Evolutionary conservation across 495 filamentous ascomycete genomes (phyloP), one percentile per base, ranked within the genome.

Genomic region (Daldinia childiae): DNA sequence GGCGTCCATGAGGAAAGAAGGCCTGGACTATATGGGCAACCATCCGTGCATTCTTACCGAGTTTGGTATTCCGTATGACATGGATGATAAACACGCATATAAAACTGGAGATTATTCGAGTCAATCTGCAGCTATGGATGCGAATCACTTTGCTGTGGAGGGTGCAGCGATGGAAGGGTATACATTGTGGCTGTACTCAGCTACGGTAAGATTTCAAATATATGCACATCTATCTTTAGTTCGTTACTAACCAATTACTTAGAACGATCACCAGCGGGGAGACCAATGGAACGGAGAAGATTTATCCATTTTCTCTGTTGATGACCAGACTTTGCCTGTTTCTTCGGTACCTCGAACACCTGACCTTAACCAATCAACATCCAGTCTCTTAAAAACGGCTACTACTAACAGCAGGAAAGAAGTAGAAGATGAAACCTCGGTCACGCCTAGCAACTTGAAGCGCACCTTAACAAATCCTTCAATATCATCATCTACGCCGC

Each of bases 221-320:
- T 51, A 65, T 34, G 6, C 24, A 11, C 12, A 12, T 21, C 0
- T 36, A 26, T 0, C 5, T 12, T 63, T 34, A 11, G 8, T 38
- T 54, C 12, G 1, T 26, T 54, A 52, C 72, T 70, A 55, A 77
- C 43, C 4, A 9, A 32, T 3, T 54, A 41, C 54, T 6, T 45
- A 92, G 85, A 99, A 98, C 77, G 90, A 90, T 61, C 95, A 99
- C 72, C 84, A 91, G 74, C 92, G 92, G 84, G 96, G 95, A 36
- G 95, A 99, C 75, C 89, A 93, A 50, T 99, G 95, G 95, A 98
- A 99, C 68, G 95, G 95, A 30, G 95, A 99, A 73, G 95, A 99
- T 80, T 82, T 99, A 17, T 97, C 93, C 7, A 96, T 99, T 36
- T 92, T 88, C 74, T 97, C 93, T 0, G 66, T 84, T 3, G 94